These are phyloP conservation scores for Petunia axillaris DNA, from an alignment of 257 asterid species.

Conservation along the genomic window DNA sequence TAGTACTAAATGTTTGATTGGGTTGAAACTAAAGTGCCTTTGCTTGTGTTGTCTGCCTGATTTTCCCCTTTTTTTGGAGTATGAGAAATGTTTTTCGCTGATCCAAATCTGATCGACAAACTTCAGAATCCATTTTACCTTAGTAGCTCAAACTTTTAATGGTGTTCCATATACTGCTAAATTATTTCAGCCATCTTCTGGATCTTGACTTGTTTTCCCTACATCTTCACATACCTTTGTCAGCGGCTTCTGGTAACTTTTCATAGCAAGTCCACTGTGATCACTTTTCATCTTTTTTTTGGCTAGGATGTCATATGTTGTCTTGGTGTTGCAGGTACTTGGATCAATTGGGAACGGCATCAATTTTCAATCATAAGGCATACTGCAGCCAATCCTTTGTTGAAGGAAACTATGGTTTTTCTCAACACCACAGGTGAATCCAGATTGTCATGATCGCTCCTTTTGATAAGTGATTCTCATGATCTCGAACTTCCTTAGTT, in stretches of 20 bases:
- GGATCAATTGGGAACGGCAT: slow-evolving; percentile 92
- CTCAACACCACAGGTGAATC: slow-evolving; percentile 68
- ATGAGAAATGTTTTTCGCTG: no score
- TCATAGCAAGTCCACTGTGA: background rate
- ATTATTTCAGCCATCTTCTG: slow-evolving; percentile 58
- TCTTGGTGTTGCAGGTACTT: slow-evolving; percentile 58
- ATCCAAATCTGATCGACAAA: slow-evolving; percentile 54
- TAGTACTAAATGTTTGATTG: no score
- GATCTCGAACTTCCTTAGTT: no score
- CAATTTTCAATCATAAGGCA: slow-evolving; percentile 73
- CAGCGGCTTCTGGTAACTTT: slow-evolving; percentile 75
- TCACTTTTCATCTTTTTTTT: background rate
- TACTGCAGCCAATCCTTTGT: slow-evolving; percentile 82
- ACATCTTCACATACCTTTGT: slow-evolving; percentile 68
- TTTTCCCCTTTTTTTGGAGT: no score
- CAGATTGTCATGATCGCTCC: slow-evolving; percentile 87
- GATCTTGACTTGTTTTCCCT: slow-evolving; percentile 85
- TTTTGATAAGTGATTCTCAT: no score
- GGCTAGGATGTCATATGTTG: background rate
- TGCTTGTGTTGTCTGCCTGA: no score
- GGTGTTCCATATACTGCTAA: slow-evolving; percentile 42
- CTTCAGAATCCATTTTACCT: slow-evolving; percentile 70
- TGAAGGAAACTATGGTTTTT: slow-evolving; percentile 84
- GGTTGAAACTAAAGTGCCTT: no score
- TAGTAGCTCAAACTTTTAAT: slow-evolving; percentile 52